Percentiles rank a stretch among this genome's conserved stretches.
These are phyloP conservation scores for Scutellaria galericulata DNA, from an alignment of 257 asterid genomes.

Conservation along the genomic window DNA sequence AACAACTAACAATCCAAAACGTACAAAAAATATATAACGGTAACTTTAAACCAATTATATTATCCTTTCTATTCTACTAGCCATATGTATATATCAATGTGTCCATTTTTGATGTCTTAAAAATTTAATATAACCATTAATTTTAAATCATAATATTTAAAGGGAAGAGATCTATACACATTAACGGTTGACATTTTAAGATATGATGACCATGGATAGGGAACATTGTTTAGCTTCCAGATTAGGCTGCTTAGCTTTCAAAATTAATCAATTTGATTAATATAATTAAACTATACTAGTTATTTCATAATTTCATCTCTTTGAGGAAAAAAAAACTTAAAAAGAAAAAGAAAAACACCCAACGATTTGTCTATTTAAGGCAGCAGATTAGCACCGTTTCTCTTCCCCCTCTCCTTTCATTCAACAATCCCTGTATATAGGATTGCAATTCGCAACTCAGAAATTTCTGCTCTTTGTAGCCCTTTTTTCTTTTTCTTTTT, in stretches of 20 bases:
- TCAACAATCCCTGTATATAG: slow-evolving; percentile 33
- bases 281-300: neutral
- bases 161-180: too few relatives aligned
- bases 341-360: neutral
- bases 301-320: slow-evolving; percentile 8
- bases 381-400: slow-evolving; percentile 31
- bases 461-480: slow-evolving; percentile 18
- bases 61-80: too few relatives aligned
- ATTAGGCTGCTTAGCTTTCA: slow-evolving; percentile 19
- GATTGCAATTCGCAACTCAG: slow-evolving; percentile 19
- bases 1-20: neutral
- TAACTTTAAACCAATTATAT: too few relatives aligned
- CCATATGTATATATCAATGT: too few relatives aligned
- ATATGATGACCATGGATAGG: neutral
- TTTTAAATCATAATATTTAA: too few relatives aligned
- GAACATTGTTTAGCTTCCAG: neutral
- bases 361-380: slow-evolving; percentile 50
- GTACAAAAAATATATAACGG: neutral
- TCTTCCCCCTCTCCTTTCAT: slow-evolving; percentile 50
- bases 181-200: too few relatives aligned
- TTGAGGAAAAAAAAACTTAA: too few relatives aligned
- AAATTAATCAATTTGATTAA: neutral
- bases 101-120: too few relatives aligned
- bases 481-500: neutral
- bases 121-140: too few relatives aligned